Evolutionary conservation across 2,329 filamentous ascomycete species (phyloP).

Genomic region (Fusarium sp.): DNA sequence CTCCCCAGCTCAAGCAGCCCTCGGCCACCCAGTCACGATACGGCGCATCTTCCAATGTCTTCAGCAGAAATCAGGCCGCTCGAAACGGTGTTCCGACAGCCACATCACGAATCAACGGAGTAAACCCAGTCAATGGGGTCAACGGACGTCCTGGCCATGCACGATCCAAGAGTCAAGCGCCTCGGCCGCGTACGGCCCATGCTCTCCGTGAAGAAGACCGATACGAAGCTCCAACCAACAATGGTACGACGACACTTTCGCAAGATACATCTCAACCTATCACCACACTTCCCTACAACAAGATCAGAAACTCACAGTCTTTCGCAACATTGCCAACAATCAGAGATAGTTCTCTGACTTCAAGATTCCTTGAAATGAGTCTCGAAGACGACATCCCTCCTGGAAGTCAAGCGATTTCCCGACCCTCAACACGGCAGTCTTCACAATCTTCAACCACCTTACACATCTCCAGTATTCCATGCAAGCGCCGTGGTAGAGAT

Average conservation of each 20-base stretch:
- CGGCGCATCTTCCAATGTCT: constrained; percentile 54
- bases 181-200: constrained; percentile 52
- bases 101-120: constrained; percentile 57
- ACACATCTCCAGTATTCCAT: constrained; percentile 41
- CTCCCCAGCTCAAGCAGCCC: constrained; percentile 48
- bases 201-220: constrained; percentile 53
- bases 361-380: constrained; percentile 51
- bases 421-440: constrained; percentile 32
- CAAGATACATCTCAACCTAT: constrained; percentile 16
- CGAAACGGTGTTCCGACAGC: constrained; percentile 60
- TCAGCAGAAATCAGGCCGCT: constrained; percentile 66
- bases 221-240: constrained; percentile 46
- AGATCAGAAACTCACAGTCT: constrained; percentile 40
- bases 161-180: constrained; percentile 52
- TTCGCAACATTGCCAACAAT: constrained; percentile 42
- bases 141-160: constrained; percentile 58
- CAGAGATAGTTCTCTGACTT: constrained; percentile 58
- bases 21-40: constrained; percentile 48
- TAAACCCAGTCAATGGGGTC: constrained; percentile 31
- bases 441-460: constrained; percentile 37
- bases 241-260: constrained; percentile 48
- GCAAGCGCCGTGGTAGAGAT: constrained; percentile 42
- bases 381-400: constrained; percentile 48
- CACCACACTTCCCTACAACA: constrained; percentile 36
- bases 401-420: constrained; percentile 60